A percentile compares a stretch with the other conserved stretches of the same genome.
These are phyloP conservation scores for Crithidia acanthocephali DNA, from an alignment of 208 protist genomes.

Conservation along the genomic window DNA sequence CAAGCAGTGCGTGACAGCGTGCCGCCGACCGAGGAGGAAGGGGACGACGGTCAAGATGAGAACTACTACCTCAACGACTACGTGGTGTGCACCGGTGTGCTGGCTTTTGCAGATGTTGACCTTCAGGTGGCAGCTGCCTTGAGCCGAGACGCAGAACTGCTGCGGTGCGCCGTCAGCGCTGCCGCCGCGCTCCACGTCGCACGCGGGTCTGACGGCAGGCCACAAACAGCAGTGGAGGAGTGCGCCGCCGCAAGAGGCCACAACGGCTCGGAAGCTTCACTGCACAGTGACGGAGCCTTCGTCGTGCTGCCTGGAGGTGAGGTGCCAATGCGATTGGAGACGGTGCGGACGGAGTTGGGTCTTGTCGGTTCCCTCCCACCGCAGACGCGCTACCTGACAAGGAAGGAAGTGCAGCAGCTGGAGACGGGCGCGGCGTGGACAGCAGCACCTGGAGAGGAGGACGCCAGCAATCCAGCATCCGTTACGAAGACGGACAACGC, in stretches of 20 bases:
- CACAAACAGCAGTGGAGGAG: not conserved
- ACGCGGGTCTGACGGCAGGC: not conserved
- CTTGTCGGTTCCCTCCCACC: conserved; percentile 26
- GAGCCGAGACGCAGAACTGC: conserved; percentile 1
- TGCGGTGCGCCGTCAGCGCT: conserved; percentile 22
- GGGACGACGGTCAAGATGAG: not conserved
- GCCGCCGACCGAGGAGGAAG: not conserved
- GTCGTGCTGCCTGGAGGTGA: conserved; percentile 30
- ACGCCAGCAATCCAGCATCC: not conserved
- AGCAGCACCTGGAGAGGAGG: not conserved
- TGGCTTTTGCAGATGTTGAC: conserved; percentile 61
- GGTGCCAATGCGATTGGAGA: conserved; percentile 24
- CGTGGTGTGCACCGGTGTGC: conserved; percentile 48
- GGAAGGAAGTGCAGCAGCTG: conserved; percentile 18
- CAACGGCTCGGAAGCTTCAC: too few relatives aligned
- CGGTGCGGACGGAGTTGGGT: conserved; percentile 12
- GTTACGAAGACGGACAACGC: too few relatives aligned
- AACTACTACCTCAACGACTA: conserved; percentile 53
- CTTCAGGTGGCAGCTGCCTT: conserved; percentile 6
- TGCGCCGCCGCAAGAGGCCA: not conserved
- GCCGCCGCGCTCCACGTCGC: conserved; percentile 19
- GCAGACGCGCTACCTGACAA: conserved; percentile 25
- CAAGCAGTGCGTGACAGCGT: not conserved
- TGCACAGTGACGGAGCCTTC: not conserved
- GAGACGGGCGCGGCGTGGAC: not conserved